Percentiles rank a stretch among this genome's conserved stretches.
phyloP scores from a whole-genome alignment of 495 filamentous ascomycete species.

The Neurospora sp. region DNA sequence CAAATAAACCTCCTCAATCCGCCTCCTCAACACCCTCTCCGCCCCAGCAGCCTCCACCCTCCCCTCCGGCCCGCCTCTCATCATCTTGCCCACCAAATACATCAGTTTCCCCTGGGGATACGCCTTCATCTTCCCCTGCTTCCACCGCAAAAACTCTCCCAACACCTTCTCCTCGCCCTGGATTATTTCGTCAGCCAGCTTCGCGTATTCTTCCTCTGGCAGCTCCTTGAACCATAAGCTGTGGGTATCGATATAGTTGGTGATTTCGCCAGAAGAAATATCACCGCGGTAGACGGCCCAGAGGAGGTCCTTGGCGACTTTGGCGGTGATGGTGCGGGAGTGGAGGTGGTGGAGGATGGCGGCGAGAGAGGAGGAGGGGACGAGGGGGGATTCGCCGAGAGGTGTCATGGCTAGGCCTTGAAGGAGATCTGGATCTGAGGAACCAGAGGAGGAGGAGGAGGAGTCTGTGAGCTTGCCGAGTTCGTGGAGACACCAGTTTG shows the following conservation, averaged over 20 bases:
- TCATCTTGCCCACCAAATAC: conserved; percentile 88
- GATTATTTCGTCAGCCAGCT: conserved; percentile 41
- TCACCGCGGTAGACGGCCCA: conserved; percentile 40
- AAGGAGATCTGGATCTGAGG: background rate
- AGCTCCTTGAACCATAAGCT: conserved; percentile 57
- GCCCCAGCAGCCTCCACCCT: conserved; percentile 68
- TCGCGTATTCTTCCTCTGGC: conserved; percentile 46
- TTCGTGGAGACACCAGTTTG: conserved; percentile 75
- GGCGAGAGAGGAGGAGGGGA: conserved; percentile 53
- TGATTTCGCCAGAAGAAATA: conserved; percentile 23
- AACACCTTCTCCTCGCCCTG: conserved; percentile 50
- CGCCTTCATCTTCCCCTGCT: conserved; percentile 27
- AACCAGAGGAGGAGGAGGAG: background rate
- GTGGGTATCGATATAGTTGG: conserved; percentile 53
- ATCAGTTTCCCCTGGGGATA: conserved; percentile 62
- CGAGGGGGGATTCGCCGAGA: conserved; percentile 29
- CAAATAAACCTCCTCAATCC: conserved; percentile 12
- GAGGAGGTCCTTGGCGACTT: conserved; percentile 65
- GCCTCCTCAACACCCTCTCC: conserved; percentile 48
- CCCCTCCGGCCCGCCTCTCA: conserved; percentile 63
- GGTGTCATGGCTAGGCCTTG: conserved; percentile 23
- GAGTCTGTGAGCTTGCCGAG: conserved; percentile 58
- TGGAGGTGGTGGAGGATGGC: conserved; percentile 56
- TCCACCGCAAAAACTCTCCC: conserved; percentile 56
- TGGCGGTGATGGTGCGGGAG: conserved; percentile 59